Evolutionary conservation across 2,329 filamentous ascomycete genomes (phyloP), one percentile per base, ranked within the genome.

Genomic region (Colletotrichum theobromicola): DNA sequence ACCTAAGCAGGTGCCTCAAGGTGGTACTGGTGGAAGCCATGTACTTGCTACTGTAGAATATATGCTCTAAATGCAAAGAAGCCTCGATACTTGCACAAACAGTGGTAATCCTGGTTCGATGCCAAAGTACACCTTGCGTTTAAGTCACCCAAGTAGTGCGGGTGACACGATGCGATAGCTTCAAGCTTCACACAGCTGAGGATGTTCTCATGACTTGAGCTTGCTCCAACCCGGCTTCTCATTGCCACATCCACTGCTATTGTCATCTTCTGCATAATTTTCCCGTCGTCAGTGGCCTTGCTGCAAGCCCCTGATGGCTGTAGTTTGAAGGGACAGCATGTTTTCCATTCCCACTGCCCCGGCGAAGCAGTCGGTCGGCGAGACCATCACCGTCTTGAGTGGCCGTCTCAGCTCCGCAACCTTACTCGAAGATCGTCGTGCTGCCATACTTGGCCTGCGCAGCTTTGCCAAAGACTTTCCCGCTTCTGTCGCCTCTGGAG

Each of bases 381-480:
- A 98, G 82, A 98, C 97, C 55, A 99, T 99, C 83, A 94, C 93
- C 76, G 94, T 96, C 55, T 89, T 98, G 75, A 97, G 95, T 84
- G 93, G 93, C 80, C 94, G 97, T 70, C 91, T 99, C 50, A 92
- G 93, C 81, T 98, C 94, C 78, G 95, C 96, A 58, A 98, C 95
- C 2, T 90, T 99, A 18, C 91, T 99, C 53, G 97, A 99, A 85
- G 97, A 99, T 84, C 93, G 97, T 68, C 93, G 97, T 76, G 96
- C 95, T 70, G 96, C 97, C 60, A 98, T 99, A 62, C 90, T 98
- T 34, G 97, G 97, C 21, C 88, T 99, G 46, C 92, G 97, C 79
- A 98, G 96, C 85, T 98, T 99, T 83, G 95, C 97, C 55, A 98
- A 98, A 85, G 93, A 97, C 76, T 98, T 96, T 80, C 97, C 97